Conservation (phyloP, 345 rosid genomes). For the Syzygium oleosum region DNA sequence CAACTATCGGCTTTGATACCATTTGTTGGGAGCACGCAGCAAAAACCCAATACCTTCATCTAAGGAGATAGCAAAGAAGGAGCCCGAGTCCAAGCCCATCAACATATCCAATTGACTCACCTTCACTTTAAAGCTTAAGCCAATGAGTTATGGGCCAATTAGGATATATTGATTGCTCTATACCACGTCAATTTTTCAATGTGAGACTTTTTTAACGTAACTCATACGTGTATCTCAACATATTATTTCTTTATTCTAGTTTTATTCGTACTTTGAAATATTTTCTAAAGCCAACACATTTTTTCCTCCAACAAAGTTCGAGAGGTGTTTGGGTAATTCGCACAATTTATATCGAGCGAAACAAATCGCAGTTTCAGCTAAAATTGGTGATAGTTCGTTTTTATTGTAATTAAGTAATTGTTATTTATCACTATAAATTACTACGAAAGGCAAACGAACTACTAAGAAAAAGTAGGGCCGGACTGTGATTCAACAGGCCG, state of each 20-base stretch:
- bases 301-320: background rate
- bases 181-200: background rate
- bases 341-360: background rate
- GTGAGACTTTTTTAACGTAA: no score
- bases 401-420: background rate
- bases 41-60: no score
- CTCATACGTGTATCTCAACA: no score
- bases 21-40: no score
- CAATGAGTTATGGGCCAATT: no score
- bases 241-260: accelerated
- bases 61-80: no score
- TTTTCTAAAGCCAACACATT: background rate
- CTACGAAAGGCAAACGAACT: background rate
- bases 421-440: background rate
- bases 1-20: no score
- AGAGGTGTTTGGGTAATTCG: background rate
- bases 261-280: background rate
- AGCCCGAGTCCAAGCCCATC: no score
- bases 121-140: no score
- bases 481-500: background rate
- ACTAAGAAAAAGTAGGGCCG: background rate
- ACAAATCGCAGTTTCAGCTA: background rate
- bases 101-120: no score
- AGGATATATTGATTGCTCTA: no score
- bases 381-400: background rate